Percentiles rank a stretch among this genome's conserved stretches.
Evolutionary conservation across 768 basidiomycete species (phyloP).

Genomic region (Lyophyllum semitale): DNA sequence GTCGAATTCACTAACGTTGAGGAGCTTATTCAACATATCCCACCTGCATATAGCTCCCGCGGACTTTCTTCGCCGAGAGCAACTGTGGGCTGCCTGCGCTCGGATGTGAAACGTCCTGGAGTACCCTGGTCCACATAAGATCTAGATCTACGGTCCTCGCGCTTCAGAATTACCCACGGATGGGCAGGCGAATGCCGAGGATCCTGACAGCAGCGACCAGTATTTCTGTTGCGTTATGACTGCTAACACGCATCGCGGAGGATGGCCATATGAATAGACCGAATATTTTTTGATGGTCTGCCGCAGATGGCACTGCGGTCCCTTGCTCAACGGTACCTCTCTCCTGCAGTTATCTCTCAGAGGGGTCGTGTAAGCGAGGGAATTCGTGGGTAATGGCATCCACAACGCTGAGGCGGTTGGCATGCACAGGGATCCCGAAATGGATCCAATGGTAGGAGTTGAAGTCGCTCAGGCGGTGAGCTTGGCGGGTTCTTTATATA

Average conservation of each 20-base stretch:
- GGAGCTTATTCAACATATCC: constrained; percentile 35
- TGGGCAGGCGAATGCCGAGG: background rate
- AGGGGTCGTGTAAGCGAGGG: constrained; percentile 51
- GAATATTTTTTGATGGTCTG: constrained; percentile 33
- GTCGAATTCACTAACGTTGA: constrained; percentile 26
- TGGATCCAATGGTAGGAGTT: constrained; percentile 44
- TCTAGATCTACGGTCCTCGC: constrained; percentile 51
- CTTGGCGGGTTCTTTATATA: constrained; percentile 45
- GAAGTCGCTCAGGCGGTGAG: constrained; percentile 38
- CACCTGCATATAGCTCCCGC: constrained; percentile 35
- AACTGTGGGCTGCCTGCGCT: constrained; percentile 45
- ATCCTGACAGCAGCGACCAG: constrained; percentile 17
- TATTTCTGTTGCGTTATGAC: constrained; percentile 46
- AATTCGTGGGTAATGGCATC: constrained; percentile 42
- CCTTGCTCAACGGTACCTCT: constrained; percentile 48
- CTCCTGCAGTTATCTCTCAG: constrained; percentile 46
- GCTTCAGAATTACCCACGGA: constrained; percentile 26
- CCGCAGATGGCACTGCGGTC: constrained; percentile 47
- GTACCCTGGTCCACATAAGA: constrained; percentile 26
- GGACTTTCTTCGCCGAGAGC: constrained; percentile 42
- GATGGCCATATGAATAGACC: constrained; percentile 41
- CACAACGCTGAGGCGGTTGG: constrained; percentile 42
- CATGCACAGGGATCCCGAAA: constrained; percentile 44
- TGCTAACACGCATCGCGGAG: constrained; percentile 47
- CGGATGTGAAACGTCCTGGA: constrained; percentile 50